Percentiles rank a stretch among this genome's conserved stretches.
Conservation (phyloP, 2,329 filamentous ascomycete species). For the Hysterium pulicare region DNA sequence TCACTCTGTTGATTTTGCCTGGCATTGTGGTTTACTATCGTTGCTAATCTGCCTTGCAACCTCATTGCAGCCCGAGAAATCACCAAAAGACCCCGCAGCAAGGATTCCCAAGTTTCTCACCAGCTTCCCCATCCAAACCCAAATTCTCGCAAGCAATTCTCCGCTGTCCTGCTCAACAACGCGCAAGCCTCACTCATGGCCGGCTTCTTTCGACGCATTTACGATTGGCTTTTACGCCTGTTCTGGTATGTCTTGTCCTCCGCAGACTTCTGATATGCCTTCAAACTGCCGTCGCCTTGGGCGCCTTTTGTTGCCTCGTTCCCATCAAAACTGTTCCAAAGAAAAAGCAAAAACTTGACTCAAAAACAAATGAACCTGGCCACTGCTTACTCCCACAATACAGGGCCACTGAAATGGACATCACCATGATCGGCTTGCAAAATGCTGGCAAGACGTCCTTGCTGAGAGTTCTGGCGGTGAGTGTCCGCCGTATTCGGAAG, state of each 20-base stretch:
- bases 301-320: conserved; percentile 5
- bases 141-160: conserved; percentile 4
- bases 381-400: conserved; percentile 20
- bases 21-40: not conserved
- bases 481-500: conserved; percentile 43
- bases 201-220: conserved; percentile 87
- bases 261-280: conserved; percentile 23
- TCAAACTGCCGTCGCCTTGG: conserved; percentile 17
- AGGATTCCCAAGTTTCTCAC: conserved; percentile 32
- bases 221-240: conserved; percentile 96
- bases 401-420: conserved; percentile 99
- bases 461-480: conserved; percentile 89
- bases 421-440: conserved; percentile 97
- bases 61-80: conserved; percentile 13
- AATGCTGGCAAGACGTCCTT: conserved; percentile 98
- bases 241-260: conserved; percentile 71
- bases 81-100: conserved; percentile 22
- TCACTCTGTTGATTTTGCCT: not conserved
- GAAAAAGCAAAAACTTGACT: conserved; percentile 17
- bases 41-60: not conserved
- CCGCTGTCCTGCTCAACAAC: conserved; percentile 17
- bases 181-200: conserved; percentile 60
- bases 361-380: conserved; percentile 11
- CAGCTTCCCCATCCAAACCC: not conserved
- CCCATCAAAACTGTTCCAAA: conserved; percentile 13